Evolutionary conservation across 2,329 filamentous ascomycete species (phyloP), one percentile per base, ranked within the genome.

Genomic region (Arthrobotrys sinensis): DNA sequence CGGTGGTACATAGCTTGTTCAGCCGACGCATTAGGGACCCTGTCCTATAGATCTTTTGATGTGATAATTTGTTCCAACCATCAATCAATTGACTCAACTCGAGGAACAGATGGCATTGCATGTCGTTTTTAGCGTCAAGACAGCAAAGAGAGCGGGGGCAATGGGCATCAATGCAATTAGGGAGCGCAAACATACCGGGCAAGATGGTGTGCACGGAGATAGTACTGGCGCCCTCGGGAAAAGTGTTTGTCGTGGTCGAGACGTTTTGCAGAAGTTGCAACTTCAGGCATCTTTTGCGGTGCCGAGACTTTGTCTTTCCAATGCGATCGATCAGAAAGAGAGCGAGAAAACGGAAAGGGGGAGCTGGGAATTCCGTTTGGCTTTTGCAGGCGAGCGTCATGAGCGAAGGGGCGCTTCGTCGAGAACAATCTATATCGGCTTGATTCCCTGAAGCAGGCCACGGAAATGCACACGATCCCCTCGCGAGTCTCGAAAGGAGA

Each of bases 361-460:
- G 2, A 28, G 24, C 24, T 28, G 24, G 24, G 24, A 28, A 2
- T 28, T 28, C 24, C 24, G 24, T 28, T 28, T 12, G 40, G 40
- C n/a, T 16, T 45, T 14, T 12, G 12, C 40, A 38, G 40, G 40
- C 40, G 40, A 45, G 12, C n/a, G 40, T 12, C 40, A 45, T 45
- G 5, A 16, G 40, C 40, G 40, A n/a, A 45, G 36, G 36, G 36
- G 4, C 24, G 24, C 36, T 38, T 14, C 52, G 16, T 57, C 55
- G 36, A 60, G 36, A 60, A 60, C 36, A 16, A 60, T 60, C 55
- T 43, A 43, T 43, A 60, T 43, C 55, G 36, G 36, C 16, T 43
- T 40, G 55, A 60, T 40, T 40, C 36, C 55, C 36, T 36, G 16
- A 43, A 43, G 16, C 55, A 19, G n/a, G 34, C 28, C 32, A 36